These are phyloP conservation scores for Saccharomyces kudriavzevii DNA, from an alignment of 805 yeast genomes.

Conservation along the genomic window DNA sequence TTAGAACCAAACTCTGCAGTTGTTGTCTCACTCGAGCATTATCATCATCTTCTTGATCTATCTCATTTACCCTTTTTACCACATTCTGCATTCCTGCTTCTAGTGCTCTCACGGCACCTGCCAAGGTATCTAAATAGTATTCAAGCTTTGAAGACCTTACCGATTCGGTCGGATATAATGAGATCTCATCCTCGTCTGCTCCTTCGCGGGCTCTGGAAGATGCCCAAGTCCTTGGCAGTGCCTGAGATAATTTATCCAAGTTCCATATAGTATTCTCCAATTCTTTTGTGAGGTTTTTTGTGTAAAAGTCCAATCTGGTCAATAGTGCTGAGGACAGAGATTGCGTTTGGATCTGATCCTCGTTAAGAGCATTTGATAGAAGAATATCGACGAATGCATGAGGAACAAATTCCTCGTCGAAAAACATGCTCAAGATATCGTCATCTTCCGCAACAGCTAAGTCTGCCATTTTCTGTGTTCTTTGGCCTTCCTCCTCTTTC, in stretches of 20 bases:
- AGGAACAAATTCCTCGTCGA: slow-evolving; percentile 58
- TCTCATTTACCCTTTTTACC: slow-evolving; percentile 17
- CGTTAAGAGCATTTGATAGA: slow-evolving; percentile 34
- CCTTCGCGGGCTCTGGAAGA: slow-evolving; percentile 1
- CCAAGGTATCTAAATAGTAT: slow-evolving; percentile 55
- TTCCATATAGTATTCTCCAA: slow-evolving; percentile 43
- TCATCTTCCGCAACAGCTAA: slow-evolving; percentile 12
- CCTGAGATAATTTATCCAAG: slow-evolving; percentile 44
- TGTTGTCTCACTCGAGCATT: slow-evolving; percentile 19
- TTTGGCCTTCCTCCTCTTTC: background rate
- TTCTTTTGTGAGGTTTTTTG: slow-evolving; percentile 49
- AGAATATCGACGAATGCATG: slow-evolving; percentile 58
- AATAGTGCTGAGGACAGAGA: slow-evolving; percentile 43
- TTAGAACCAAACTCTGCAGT: slow-evolving; percentile 37
- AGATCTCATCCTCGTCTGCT: slow-evolving; percentile 9
- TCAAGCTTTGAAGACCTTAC: slow-evolving; percentile 50
- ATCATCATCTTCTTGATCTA: slow-evolving; percentile 12
- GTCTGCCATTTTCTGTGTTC: background rate
- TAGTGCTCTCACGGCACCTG: slow-evolving; percentile 49
- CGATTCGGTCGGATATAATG: slow-evolving; percentile 20
- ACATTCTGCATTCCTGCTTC: slow-evolving; percentile 39
- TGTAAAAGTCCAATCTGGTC: slow-evolving; percentile 54
- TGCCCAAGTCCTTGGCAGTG: slow-evolving; percentile 36
- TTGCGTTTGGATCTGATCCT: slow-evolving; percentile 35
- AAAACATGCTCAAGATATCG: slow-evolving; percentile 56